These are phyloP conservation scores for Meripilus lineatus DNA, from an alignment of 1,284 basidiomycete genomes.

Conservation along the genomic window DNA sequence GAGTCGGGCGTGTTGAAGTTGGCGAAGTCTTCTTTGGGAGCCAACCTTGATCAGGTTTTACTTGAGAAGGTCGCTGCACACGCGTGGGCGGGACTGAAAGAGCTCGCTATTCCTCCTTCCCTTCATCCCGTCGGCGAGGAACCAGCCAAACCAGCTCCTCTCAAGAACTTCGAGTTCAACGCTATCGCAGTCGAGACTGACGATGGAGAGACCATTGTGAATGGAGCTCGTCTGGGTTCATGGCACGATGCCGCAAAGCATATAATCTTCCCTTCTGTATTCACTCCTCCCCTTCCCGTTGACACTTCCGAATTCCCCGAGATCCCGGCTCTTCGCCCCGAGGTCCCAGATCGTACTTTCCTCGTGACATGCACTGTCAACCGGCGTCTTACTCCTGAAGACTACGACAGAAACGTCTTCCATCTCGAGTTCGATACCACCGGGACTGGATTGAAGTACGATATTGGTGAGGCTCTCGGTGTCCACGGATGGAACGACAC, in stretches of 20 bases:
- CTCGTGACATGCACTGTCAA: slow-evolving; percentile 94
- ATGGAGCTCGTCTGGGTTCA: slow-evolving; percentile 57
- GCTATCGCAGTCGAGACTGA: slow-evolving; percentile 59
- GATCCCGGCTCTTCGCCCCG: slow-evolving; percentile 77
- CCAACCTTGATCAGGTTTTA: slow-evolving; percentile 36
- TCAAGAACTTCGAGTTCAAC: slow-evolving; percentile 66
- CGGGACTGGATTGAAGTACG: slow-evolving; percentile 93
- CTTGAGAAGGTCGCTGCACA: slow-evolving; percentile 43
- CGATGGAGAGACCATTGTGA: slow-evolving; percentile 50
- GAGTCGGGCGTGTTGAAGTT: slow-evolving; percentile 48
- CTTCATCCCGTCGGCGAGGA: slow-evolving; percentile 17
- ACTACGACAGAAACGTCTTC: slow-evolving; percentile 99
- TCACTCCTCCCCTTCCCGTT: slow-evolving; percentile 44
- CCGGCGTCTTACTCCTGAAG: slow-evolving; percentile 87
- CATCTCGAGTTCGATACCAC: slow-evolving; percentile 94
- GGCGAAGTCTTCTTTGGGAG: slow-evolving; percentile 38
- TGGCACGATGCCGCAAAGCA: slow-evolving; percentile 92
- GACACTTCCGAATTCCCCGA: slow-evolving; percentile 41
- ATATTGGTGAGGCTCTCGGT: slow-evolving; percentile 94
- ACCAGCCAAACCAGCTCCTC: slow-evolving; percentile 23
- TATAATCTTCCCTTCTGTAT: slow-evolving; percentile 83
- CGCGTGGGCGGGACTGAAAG: slow-evolving; percentile 56
- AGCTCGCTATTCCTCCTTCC: slow-evolving; percentile 41
- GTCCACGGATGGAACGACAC: slow-evolving; percentile 98
- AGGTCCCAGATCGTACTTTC: slow-evolving; percentile 87